Evolutionary conservation across 2,329 filamentous ascomycete genomes (phyloP).

Genomic region (Cercospora sp.): DNA sequence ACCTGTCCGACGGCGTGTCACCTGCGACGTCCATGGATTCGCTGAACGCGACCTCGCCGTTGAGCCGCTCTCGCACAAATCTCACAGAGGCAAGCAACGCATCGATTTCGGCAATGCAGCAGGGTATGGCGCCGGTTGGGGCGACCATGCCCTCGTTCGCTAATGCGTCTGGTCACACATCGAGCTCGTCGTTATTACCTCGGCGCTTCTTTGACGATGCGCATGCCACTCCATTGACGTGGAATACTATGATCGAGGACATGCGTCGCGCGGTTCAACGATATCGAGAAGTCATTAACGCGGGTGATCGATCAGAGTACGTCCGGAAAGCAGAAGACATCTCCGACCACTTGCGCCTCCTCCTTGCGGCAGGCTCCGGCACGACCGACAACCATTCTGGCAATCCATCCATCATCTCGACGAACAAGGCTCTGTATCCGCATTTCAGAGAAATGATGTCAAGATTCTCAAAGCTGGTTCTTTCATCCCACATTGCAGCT

Average conservation of each 20-base stretch:
- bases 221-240: slow-evolving; percentile 76
- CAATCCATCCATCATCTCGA: slow-evolving; percentile 98
- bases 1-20: slow-evolving; percentile 69
- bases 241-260: slow-evolving; percentile 85
- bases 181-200: slow-evolving; percentile 57
- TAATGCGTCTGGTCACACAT: slow-evolving; percentile 46
- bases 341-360: slow-evolving; percentile 87
- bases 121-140: slow-evolving; percentile 51
- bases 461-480: slow-evolving; percentile 96
- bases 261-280: slow-evolving; percentile 89
- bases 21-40: slow-evolving; percentile 91
- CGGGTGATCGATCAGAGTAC: slow-evolving; percentile 82
- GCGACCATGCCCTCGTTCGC: slow-evolving; percentile 58
- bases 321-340: slow-evolving; percentile 96
- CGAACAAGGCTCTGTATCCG: slow-evolving; percentile 94
- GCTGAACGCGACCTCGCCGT: slow-evolving; percentile 68
- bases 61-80: slow-evolving; percentile 60
- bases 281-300: slow-evolving; percentile 86
- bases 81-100: slow-evolving; percentile 47
- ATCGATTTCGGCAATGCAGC: slow-evolving; percentile 50
- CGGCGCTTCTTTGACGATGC: slow-evolving; percentile 89
- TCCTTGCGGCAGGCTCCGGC: slow-evolving; percentile 92
- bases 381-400: slow-evolving; percentile 99
- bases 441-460: slow-evolving; percentile 99
- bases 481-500: slow-evolving; percentile 95